Base-by-base conservation (phyloP, 2,329 filamentous ascomycete genomes). In the Dothistroma pini region DNA sequence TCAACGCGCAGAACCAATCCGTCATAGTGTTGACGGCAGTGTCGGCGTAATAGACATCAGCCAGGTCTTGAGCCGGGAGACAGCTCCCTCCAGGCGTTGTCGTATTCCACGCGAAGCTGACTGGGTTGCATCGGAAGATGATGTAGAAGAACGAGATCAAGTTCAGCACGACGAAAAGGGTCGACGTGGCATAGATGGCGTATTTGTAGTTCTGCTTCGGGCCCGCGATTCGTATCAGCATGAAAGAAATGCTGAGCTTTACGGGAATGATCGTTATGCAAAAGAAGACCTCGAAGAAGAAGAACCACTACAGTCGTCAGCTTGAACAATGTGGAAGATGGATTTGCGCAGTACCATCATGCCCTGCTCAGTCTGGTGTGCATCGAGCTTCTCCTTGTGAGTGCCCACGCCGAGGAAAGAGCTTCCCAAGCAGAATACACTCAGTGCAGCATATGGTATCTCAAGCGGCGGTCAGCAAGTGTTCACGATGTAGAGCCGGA, bases 161-260 rank as follows among this genome's bases (percentile, higher is more conserved):
- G 57, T 97, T 75, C 65, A 72, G 71, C 21, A 68, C 58, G 4
- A 70, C 68, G 55, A 74, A 75, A 22, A 74, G 65, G 8, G 41
- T 66, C 7, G 70, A 69, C 41, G 75, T 70, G 49, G 54, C 63
- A 52, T 72, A 75, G 9, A 74, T 66, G 14, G 63, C 65, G 48
- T 68, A 68, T 8, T 69, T 62, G 38, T 70, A 75, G 5, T 58
- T 59, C 35, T 65, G 68, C 49, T 67, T 70, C 9, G 68, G 69
- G 1, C 66, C 69, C 8, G 74, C 74, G 38, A 75, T 72, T 9
- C 74, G 72, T 44, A 73, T 70, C 54, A 75, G 62, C 71, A 73
- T 74, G 56, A 75, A 70, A 0, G 72, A 69, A 31, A 76, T 75
- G 62, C 69, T 72, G n/a, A 75, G 64, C 63, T 76, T 76, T 61